Percentiles rank a stretch among this genome's conserved stretches.
Conservation (phyloP, 23 red algal genomes). For the Agarophyton chilense region DNA sequence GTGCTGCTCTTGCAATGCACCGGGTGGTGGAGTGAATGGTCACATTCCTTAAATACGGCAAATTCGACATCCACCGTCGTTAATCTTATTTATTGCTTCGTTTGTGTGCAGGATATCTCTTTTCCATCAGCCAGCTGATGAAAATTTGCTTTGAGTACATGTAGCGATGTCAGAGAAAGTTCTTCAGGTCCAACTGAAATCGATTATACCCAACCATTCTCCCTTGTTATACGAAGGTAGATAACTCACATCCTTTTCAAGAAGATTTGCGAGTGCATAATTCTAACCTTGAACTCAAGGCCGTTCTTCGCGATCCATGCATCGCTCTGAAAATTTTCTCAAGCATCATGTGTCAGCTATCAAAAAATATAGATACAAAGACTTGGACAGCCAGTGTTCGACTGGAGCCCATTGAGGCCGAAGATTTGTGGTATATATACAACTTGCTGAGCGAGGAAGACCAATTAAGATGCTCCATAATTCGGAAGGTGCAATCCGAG, state of each 20-base stretch:
- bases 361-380: slow-evolving; percentile 67
- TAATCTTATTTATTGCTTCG: too few relatives aligned
- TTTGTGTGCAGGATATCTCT: too few relatives aligned
- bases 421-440: slow-evolving; percentile 97
- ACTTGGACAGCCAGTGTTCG: slow-evolving; percentile 59
- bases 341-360: slow-evolving; percentile 42
- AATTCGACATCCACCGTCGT: too few relatives aligned
- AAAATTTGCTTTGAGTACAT: too few relatives aligned
- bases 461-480: slow-evolving; percentile 74
- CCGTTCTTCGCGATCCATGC: not conserved
- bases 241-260: not conserved
- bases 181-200: not conserved
- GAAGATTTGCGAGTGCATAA: not conserved
- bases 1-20: too few relatives aligned
- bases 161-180: not conserved
- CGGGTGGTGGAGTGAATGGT: too few relatives aligned
- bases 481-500: slow-evolving; percentile 88
- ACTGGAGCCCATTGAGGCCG: slow-evolving; percentile 73
- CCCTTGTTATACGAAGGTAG: not conserved
- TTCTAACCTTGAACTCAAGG: not conserved
- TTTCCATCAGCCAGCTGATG: too few relatives aligned
- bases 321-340: not conserved
- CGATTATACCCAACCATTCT: not conserved
- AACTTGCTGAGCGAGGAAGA: slow-evolving; percentile 85
- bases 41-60: too few relatives aligned